Evolutionary conservation across 495 filamentous ascomycete genomes (phyloP).

Genomic region (Penicillium subrubescens): DNA sequence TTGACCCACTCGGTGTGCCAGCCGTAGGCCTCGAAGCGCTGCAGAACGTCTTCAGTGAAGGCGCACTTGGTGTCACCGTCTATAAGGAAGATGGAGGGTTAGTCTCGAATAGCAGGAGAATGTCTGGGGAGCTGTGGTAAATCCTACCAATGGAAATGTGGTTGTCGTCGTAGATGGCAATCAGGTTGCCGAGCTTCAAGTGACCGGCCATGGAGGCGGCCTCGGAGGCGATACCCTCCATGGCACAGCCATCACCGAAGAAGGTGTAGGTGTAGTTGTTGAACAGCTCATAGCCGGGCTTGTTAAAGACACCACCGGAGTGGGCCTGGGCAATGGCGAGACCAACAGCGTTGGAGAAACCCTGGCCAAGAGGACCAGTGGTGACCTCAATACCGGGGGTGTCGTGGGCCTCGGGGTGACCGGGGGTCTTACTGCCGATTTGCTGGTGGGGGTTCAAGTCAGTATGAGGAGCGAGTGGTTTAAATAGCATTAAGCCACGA

Average conservation of each 20-base stretch:
- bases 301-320: constrained; percentile 90
- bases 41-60: constrained; percentile 96
- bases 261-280: constrained; percentile 97
- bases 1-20: constrained; percentile 90
- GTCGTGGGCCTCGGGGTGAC: constrained; percentile 95
- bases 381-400: constrained; percentile 97
- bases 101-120: not conserved
- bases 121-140: not conserved
- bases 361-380: constrained; percentile 94
- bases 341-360: constrained; percentile 94
- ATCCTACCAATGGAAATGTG: constrained; percentile 84
- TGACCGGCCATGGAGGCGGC: constrained; percentile 92
- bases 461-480: not conserved
- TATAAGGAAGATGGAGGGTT: constrained; percentile 24
- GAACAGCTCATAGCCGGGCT: constrained; percentile 87
- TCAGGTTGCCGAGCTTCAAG: constrained; percentile 95
- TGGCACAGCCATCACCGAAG: constrained; percentile 97
- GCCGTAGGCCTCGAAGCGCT: constrained; percentile 96
- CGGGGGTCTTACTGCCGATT: constrained; percentile 92
- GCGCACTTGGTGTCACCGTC: constrained; percentile 94
- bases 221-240: constrained; percentile 96
- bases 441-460: constrained; percentile 44
- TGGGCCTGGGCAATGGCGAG: constrained; percentile 95
- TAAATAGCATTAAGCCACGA: not conserved
- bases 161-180: constrained; percentile 97